Conservation (phyloP, 495 filamentous ascomycete species). For the Hypoxylon lienhwacheense region DNA sequence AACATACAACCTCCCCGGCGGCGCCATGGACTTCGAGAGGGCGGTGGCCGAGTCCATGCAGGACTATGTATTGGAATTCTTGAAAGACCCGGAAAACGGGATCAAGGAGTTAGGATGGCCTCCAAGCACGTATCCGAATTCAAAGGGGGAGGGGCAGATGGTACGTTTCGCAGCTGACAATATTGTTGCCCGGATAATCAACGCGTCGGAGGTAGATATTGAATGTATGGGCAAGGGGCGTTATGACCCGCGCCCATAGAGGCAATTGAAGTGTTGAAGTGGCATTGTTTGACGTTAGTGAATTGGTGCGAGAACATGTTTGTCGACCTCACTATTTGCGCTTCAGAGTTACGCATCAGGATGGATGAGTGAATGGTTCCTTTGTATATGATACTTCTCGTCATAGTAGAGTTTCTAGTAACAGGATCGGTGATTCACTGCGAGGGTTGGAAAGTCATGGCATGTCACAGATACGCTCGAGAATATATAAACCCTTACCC, state of each 20-base stretch:
- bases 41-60: constrained; percentile 47
- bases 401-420: too few species aligned
- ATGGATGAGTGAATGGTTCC: too few species aligned
- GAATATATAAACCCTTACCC: too few species aligned
- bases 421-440: too few species aligned
- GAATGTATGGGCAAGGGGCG: constrained; percentile 27
- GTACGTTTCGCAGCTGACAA: constrained; percentile 21
- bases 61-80: constrained; percentile 48
- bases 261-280: constrained; percentile 5
- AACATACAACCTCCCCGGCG: constrained; percentile 38
- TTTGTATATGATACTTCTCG: too few species aligned
- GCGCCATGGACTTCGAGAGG: constrained; percentile 40
- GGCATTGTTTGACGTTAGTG: not conserved
- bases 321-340: not conserved
- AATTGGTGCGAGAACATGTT: not conserved
- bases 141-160: constrained; percentile 9
- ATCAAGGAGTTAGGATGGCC: constrained; percentile 34
- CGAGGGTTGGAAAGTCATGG: too few species aligned
- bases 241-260: constrained; percentile 16
- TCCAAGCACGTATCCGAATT: not conserved
- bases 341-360: too few species aligned
- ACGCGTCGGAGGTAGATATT: constrained; percentile 27
- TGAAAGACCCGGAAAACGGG: constrained; percentile 46
- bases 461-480: too few species aligned
- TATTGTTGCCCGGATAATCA: constrained; percentile 21